Evolutionary conservation across 2,329 filamentous ascomycete genomes (phyloP).

Genomic region (Ascochyta rabiei): DNA sequence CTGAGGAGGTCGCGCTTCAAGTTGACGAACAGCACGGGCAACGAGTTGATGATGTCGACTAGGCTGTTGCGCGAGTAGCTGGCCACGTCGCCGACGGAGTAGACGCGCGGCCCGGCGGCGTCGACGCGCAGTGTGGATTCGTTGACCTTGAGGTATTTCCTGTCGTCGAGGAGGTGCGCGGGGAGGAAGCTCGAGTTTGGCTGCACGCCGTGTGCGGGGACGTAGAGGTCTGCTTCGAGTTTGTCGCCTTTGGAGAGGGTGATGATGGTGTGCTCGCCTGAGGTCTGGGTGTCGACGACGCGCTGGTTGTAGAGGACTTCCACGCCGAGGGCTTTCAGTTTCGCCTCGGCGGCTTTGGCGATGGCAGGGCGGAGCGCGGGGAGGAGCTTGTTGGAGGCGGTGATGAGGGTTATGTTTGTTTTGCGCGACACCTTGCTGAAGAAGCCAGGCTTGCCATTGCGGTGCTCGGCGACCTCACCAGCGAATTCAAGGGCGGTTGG

Average conservation of each 20-base stretch:
- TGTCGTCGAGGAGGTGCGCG: slow-evolving; percentile 51
- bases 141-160: slow-evolving; percentile 58
- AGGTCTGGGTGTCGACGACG: slow-evolving; percentile 33
- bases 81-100: slow-evolving; percentile 56
- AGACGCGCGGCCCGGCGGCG: slow-evolving; percentile 53
- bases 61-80: slow-evolving; percentile 51
- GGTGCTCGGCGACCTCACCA: slow-evolving; percentile 54
- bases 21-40: slow-evolving; percentile 53
- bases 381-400: slow-evolving; percentile 50
- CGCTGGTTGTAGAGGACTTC: slow-evolving; percentile 50
- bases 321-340: slow-evolving; percentile 57
- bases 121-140: slow-evolving; percentile 54
- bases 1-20: slow-evolving; percentile 55
- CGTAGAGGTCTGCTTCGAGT: slow-evolving; percentile 58
- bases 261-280: slow-evolving; percentile 50
- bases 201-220: slow-evolving; percentile 58
- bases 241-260: slow-evolving; percentile 52
- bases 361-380: slow-evolving; percentile 50
- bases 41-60: slow-evolving; percentile 47
- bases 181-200: slow-evolving; percentile 63
- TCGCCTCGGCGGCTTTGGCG: slow-evolving; percentile 51
- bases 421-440: slow-evolving; percentile 41
- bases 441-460: slow-evolving; percentile 50
- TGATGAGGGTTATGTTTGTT: slow-evolving; percentile 54
- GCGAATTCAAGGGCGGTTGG: slow-evolving; percentile 57